phyloP scores from a whole-genome alignment of 805 yeast species.

The Helenozyma baotianmanensis region DNA sequence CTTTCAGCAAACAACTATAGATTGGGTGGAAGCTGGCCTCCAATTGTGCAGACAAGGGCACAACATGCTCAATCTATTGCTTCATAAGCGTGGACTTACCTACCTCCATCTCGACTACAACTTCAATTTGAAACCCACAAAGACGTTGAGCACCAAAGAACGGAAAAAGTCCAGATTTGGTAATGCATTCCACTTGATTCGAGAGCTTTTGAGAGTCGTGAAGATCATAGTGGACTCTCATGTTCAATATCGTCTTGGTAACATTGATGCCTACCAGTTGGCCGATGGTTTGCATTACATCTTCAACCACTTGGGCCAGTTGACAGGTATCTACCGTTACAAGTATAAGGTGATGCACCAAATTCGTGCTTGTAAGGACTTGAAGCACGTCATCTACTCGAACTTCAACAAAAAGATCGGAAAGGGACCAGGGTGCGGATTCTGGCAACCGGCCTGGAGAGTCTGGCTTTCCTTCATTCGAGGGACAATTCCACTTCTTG shows the following conservation, averaged over 20 bases:
- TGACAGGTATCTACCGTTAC: conserved; percentile 94
- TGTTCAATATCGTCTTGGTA: conserved; percentile 84
- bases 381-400: conserved; percentile 86
- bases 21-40: conserved; percentile 98
- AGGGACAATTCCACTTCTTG: conserved; percentile 87
- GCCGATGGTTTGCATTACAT: conserved; percentile 94
- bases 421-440: conserved; percentile 98
- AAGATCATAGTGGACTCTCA: conserved; percentile 91
- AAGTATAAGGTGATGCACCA: conserved; percentile 98
- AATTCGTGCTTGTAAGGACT: conserved; percentile 89
- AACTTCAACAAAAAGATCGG: conserved; percentile 83
- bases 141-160: conserved; percentile 93
- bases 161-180: conserved; percentile 95
- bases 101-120: conserved; percentile 93
- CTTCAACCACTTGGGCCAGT: conserved; percentile 88
- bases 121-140: conserved; percentile 93
- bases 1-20: conserved; percentile 87
- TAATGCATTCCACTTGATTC: conserved; percentile 86
- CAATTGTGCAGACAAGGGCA: conserved; percentile 92
- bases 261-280: conserved; percentile 85
- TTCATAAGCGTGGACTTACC: conserved; percentile 87
- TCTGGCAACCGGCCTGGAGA: conserved; percentile 99
- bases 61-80: conserved; percentile 84
- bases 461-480: conserved; percentile 91
- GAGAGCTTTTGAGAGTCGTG: conserved; percentile 81